Conservation (phyloP, 2,329 filamentous ascomycete genomes). For the Ustilaginoidea virens region DNA sequence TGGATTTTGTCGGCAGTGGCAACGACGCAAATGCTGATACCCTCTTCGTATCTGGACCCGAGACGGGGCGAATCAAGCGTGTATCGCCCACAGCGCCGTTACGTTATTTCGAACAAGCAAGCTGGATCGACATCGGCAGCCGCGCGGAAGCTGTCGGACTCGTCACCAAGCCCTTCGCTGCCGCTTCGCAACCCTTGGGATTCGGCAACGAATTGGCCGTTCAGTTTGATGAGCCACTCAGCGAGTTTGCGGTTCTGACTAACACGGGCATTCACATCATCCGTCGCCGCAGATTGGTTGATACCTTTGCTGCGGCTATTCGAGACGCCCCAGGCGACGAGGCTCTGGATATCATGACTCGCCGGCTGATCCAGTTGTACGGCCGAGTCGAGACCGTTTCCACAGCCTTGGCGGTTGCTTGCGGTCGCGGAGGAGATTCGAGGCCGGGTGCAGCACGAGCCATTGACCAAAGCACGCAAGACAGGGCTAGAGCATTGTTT, state of each 20-base stretch:
- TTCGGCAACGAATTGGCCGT: slow-evolving; percentile 93
- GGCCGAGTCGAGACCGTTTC: slow-evolving; percentile 81
- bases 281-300: slow-evolving; percentile 69
- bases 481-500: slow-evolving; percentile 73
- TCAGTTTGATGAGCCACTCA: slow-evolving; percentile 74
- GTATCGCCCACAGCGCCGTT: slow-evolving; percentile 35
- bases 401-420: slow-evolving; percentile 84
- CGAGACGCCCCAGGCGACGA: slow-evolving; percentile 61
- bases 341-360: slow-evolving; percentile 65
- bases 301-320: slow-evolving; percentile 77
- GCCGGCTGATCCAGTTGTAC: slow-evolving; percentile 72
- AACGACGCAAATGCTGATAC: slow-evolving; percentile 46
- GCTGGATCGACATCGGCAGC: slow-evolving; percentile 61
- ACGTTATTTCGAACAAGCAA: slow-evolving; percentile 63
- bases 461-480: slow-evolving; percentile 72
- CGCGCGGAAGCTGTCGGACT: slow-evolving; percentile 65
- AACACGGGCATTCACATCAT: slow-evolving; percentile 82
- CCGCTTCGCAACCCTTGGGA: slow-evolving; percentile 51
- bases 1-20: slow-evolving; percentile 60
- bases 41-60: slow-evolving; percentile 75
- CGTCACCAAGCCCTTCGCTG: slow-evolving; percentile 57
- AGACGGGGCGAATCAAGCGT: slow-evolving; percentile 68
- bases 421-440: slow-evolving; percentile 73
- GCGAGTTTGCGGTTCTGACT: slow-evolving; percentile 82
- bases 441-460: slow-evolving; percentile 58